phyloP scores from a whole-genome alignment of 106 monocot species.

The Platanthera zijinensis region DNA sequence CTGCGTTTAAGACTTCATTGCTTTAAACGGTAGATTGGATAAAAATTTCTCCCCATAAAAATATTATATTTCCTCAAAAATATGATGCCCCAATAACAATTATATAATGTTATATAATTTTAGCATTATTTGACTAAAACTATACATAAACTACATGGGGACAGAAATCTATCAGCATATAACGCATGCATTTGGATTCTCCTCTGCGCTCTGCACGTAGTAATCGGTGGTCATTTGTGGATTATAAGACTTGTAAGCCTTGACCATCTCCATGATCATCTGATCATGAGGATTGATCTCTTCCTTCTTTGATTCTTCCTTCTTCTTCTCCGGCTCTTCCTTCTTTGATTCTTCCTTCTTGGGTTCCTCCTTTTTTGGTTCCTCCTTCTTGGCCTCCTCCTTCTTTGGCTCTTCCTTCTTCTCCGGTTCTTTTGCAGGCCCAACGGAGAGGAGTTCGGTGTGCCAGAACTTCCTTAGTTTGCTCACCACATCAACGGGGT shows the following conservation, averaged over 20 bases:
- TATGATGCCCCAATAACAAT: too few species aligned
- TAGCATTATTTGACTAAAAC: too few species aligned
- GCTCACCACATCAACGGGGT: conserved; percentile 9
- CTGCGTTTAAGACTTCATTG: too few species aligned
- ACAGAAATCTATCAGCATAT: not conserved
- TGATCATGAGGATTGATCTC: conserved; percentile 8
- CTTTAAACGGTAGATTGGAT: too few species aligned
- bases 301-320: conserved; percentile 7
- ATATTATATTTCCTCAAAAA: too few species aligned
- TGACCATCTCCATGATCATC: conserved; percentile 6
- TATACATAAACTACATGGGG: too few species aligned
- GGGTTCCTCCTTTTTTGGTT: conserved; percentile 13
- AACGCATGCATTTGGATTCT: conserved; percentile 14
- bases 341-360: conserved; percentile 2
- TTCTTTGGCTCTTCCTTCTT: conserved; percentile 11
- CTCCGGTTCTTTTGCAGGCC: conserved; percentile 19
- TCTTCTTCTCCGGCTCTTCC: conserved; percentile 11
- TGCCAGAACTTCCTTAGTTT: conserved; percentile 14
- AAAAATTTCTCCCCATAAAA: too few species aligned
- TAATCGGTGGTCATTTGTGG: conserved; percentile 5
- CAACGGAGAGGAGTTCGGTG: conserved; percentile 12
- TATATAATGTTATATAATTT: too few species aligned
- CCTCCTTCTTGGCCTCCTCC: conserved; percentile 13
- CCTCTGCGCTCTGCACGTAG: conserved; percentile 7
- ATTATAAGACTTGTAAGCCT: conserved; percentile 4